Evolutionary conservation across 768 basidiomycete genomes (phyloP).

Genomic region (Lepiota venenata): DNA sequence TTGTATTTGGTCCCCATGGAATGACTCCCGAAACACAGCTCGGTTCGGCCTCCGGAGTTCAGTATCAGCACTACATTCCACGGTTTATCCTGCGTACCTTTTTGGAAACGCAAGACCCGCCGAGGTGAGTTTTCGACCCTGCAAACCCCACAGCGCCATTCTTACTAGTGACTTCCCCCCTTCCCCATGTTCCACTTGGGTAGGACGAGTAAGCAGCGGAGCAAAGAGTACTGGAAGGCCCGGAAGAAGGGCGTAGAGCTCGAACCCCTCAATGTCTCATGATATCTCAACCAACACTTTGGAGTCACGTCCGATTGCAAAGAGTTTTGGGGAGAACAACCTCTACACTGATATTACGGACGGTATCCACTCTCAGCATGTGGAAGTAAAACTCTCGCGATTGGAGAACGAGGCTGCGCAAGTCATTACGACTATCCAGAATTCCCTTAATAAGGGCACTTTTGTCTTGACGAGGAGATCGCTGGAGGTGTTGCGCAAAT

Average conservation of each 20-base stretch:
- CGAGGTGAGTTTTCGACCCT: conserved; percentile 10
- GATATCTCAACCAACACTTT: conserved; percentile 14
- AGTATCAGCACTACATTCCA: conserved; percentile 21
- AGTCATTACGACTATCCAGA: conserved; percentile 14
- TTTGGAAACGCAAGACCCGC: conserved; percentile 8
- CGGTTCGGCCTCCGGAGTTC: background rate
- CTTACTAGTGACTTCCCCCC: background rate
- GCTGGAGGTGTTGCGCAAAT: conserved; percentile 23
- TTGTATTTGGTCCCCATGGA: no score
- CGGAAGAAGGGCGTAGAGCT: conserved; percentile 12
- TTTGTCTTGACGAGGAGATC: conserved; percentile 16
- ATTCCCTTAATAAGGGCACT: background rate
- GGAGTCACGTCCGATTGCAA: conserved; percentile 12
- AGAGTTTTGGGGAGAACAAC: conserved; percentile 18
- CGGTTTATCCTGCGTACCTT: conserved; percentile 19
- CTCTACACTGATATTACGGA: conserved; percentile 20
- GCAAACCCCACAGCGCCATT: background rate
- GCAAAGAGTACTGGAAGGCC: conserved; percentile 13
- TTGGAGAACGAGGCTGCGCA: conserved; percentile 23
- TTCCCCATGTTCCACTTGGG: no score
- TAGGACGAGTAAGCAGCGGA: conserved; percentile 13
- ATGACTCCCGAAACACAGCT: background rate
- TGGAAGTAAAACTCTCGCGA: conserved; percentile 22
- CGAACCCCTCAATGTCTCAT: conserved; percentile 16
- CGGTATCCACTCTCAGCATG: conserved; percentile 19